These are phyloP conservation scores for Diaporthe destruens DNA, from an alignment of 2,329 filamentous ascomycete genomes.

Conservation along the genomic window DNA sequence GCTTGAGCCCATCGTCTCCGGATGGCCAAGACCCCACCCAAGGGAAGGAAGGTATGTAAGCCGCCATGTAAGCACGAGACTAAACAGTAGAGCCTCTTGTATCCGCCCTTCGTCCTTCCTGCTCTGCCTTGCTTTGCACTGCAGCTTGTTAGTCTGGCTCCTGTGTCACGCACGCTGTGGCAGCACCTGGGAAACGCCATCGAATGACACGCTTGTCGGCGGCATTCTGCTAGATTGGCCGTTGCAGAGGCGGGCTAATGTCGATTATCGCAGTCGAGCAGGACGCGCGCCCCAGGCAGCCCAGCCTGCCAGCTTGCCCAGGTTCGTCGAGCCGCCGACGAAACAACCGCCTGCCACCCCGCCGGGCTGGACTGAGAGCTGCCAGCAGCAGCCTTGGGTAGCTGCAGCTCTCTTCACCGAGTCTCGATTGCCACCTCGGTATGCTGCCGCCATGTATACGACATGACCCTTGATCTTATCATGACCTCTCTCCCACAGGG, in stretches of 20 bases:
- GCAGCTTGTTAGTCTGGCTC: conserved; percentile 26
- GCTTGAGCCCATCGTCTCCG: neutral
- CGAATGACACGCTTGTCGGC: conserved; percentile 13
- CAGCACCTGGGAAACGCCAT: conserved; percentile 22
- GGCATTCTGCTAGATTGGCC: conserved; percentile 31
- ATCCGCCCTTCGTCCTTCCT: conserved; percentile 19
- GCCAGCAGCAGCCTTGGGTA: conserved; percentile 21
- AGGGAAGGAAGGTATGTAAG: too few species aligned
- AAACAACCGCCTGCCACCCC: neutral
- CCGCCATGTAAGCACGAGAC: conserved; percentile 38
- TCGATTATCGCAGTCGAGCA: conserved; percentile 14
- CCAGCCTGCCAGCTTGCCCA: neutral
- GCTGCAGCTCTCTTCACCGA: conserved; percentile 36
- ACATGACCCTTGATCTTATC: conserved; percentile 15
- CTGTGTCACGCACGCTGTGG: conserved; percentile 18
- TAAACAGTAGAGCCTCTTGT: conserved; percentile 25
- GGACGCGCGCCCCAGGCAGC: neutral
- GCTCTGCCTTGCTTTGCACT: conserved; percentile 12
- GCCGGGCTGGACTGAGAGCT: neutral
- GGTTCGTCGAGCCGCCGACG: neutral
- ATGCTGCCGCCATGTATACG: conserved; percentile 25
- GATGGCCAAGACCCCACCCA: conserved; percentile 21
- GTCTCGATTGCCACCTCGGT: conserved; percentile 31
- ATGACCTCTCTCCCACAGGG: neutral
- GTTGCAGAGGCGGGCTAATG: conserved; percentile 2